phyloP scores from a whole-genome alignment of 2,329 filamentous ascomycete genomes.

The Phialophora verrucosa region DNA sequence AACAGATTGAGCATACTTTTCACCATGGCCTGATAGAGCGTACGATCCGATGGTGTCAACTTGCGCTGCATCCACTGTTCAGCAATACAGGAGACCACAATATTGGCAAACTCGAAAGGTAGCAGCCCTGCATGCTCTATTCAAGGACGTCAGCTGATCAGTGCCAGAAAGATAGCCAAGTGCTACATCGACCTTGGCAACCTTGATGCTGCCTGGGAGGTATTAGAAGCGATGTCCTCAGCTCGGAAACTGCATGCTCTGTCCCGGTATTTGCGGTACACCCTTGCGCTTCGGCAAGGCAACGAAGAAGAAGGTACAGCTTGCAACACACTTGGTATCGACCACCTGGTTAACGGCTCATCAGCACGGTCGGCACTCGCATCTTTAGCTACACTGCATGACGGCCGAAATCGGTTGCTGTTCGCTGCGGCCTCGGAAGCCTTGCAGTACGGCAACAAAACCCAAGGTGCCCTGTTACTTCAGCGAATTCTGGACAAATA shows the following conservation, averaged over 20 bases:
- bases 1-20: slow-evolving; percentile 68
- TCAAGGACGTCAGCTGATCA: slow-evolving; percentile 41
- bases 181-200: slow-evolving; percentile 69
- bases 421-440: slow-evolving; percentile 83
- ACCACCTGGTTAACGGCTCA: neutral
- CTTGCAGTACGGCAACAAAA: slow-evolving; percentile 66
- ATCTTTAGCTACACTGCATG: slow-evolving; percentile 30
- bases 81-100: slow-evolving; percentile 69
- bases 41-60: slow-evolving; percentile 72
- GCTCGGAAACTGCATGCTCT: slow-evolving; percentile 63
- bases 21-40: slow-evolving; percentile 58
- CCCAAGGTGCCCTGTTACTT: slow-evolving; percentile 64
- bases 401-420: slow-evolving; percentile 66
- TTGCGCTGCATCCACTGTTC: slow-evolving; percentile 72
- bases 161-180: slow-evolving; percentile 70
- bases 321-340: neutral
- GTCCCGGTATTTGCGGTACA: slow-evolving; percentile 73
- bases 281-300: slow-evolving; percentile 65
- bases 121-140: neutral
- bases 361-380: slow-evolving; percentile 25
- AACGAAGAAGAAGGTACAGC: slow-evolving; percentile 49
- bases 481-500: slow-evolving; percentile 65
- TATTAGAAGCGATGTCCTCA: slow-evolving; percentile 63
- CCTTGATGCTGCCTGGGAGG: slow-evolving; percentile 55
- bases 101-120: slow-evolving; percentile 70